Conservation (phyloP, 257 asterid genomes). For the Coffea eugenioides region DNA sequence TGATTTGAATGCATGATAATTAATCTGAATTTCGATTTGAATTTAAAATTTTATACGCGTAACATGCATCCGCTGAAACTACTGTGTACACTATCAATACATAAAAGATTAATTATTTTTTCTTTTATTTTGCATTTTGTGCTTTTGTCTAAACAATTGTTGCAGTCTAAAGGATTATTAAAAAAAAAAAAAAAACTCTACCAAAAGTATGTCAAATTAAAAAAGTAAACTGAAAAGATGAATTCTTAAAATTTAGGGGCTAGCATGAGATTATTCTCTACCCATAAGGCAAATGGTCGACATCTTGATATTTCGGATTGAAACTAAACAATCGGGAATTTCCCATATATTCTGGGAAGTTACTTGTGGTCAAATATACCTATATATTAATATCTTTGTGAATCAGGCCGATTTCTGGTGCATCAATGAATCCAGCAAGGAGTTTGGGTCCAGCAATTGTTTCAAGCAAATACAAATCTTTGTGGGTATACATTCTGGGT, state of each 20-base stretch:
- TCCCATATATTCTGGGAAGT: not conserved
- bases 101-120: too few relatives aligned
- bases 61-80: too few relatives aligned
- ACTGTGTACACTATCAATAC: too few relatives aligned
- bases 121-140: too few relatives aligned
- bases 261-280: not conserved
- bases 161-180: not conserved
- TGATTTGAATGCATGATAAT: too few relatives aligned
- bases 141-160: too few relatives aligned
- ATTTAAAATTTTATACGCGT: too few relatives aligned
- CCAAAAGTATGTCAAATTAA: not conserved
- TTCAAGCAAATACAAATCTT: constrained; percentile 41
- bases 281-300: not conserved
- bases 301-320: not conserved
- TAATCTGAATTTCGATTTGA: not conserved
- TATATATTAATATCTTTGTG: too few relatives aligned
- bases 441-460: constrained; percentile 90
- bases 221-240: not conserved
- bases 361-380: too few relatives aligned
- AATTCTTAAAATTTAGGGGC: not conserved
- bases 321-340: not conserved
- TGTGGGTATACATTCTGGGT: constrained; percentile 75
- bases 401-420: constrained; percentile 77
- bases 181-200: too few relatives aligned
- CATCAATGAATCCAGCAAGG: constrained; percentile 97